phyloP scores from a whole-genome alignment of 2,329 filamentous ascomycete species.

The Cercospora citrullina region DNA sequence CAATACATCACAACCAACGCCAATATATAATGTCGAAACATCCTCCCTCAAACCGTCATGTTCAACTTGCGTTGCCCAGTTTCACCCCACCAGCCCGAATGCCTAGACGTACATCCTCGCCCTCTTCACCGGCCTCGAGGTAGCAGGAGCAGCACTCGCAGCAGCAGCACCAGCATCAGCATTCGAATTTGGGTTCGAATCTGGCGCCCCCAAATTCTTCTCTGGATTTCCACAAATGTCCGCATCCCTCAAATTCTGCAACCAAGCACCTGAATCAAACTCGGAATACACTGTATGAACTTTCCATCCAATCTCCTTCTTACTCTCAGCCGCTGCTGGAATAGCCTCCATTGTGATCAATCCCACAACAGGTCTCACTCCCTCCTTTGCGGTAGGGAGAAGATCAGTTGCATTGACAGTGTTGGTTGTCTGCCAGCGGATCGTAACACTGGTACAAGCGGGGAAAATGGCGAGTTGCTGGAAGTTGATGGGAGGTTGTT shows the following conservation, averaged over 20 bases:
- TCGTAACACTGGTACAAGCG: constrained; percentile 33
- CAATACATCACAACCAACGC: too few relatives aligned
- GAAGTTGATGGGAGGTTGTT: constrained; percentile 38
- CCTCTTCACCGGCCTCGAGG: constrained; percentile 4
- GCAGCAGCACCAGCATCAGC: not conserved
- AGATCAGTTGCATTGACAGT: constrained; percentile 32
- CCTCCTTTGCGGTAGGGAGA: not conserved
- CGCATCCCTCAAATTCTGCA: constrained; percentile 34
- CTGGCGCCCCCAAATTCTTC: constrained; percentile 10
- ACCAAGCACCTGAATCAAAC: constrained; percentile 39
- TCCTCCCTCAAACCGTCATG: too few relatives aligned
- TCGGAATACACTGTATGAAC: constrained; percentile 37
- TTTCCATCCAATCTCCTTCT: constrained; percentile 30
- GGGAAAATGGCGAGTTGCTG: constrained; percentile 34
- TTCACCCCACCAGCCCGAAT: not conserved
- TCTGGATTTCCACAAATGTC: constrained; percentile 26
- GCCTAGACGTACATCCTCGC: constrained; percentile 1
- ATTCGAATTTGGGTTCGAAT: not conserved
- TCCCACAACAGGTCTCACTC: constrained; percentile 31
- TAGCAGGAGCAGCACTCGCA: not conserved
- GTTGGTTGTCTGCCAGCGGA: constrained; percentile 37
- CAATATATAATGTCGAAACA: too few relatives aligned
- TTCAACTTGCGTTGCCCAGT: not conserved
- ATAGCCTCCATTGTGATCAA: constrained; percentile 32
- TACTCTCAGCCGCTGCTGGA: constrained; percentile 9